phyloP scores from a whole-genome alignment of 139 green algal genomes.

The Medakamo hakoo region DNA sequence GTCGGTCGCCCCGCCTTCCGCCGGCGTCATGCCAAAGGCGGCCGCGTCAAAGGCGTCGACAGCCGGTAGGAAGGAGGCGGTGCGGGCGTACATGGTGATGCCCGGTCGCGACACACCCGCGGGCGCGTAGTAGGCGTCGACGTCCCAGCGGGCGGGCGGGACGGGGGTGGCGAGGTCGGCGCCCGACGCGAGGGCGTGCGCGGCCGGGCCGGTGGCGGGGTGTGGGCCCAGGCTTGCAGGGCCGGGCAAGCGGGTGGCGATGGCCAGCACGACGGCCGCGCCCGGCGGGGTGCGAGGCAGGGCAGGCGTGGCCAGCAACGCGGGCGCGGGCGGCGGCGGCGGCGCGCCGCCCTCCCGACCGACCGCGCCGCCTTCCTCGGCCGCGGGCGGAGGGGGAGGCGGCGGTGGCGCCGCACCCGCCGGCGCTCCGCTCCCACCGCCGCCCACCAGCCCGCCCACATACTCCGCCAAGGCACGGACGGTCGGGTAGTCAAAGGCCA shows the following conservation, averaged over 20 bases:
- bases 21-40: slow-evolving; percentile 10
- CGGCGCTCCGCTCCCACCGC: no score
- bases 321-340: no score
- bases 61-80: slow-evolving; percentile 30
- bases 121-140: slow-evolving; percentile 17
- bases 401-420: no score
- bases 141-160: slow-evolving; percentile 34
- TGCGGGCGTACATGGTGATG: slow-evolving; percentile 23
- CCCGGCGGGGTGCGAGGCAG: not conserved
- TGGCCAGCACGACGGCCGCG: not conserved
- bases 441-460: slow-evolving; percentile 6
- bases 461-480: slow-evolving; percentile 14
- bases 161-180: slow-evolving; percentile 1
- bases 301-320: no score
- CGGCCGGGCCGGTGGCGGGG: not conserved
- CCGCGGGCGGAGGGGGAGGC: no score
- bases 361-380: no score
- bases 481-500: slow-evolving; percentile 36
- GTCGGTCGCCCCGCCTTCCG: slow-evolving; percentile 39
- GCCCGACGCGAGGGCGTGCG: not conserved
- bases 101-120: not conserved
- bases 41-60: slow-evolving; percentile 40
- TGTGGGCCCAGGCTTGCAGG: not conserved
- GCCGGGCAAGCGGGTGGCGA: not conserved
- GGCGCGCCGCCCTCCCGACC: no score